Evolutionary conservation across 2,329 filamentous ascomycete genomes (phyloP).

Genomic region (Bipolaris bicolor): DNA sequence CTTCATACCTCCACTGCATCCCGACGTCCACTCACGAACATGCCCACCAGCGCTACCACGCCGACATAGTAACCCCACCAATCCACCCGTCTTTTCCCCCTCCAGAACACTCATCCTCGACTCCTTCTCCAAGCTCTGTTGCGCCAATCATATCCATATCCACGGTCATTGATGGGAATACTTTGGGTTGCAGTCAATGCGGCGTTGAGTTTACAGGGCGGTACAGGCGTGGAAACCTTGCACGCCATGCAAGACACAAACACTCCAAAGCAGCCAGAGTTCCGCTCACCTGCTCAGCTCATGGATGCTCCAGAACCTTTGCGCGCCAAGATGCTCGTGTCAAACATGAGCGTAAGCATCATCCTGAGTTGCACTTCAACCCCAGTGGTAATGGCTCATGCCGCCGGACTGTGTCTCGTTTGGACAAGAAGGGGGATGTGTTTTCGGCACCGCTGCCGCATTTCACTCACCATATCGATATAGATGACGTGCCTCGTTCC

Average conservation of each 20-base stretch:
- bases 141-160: neutral
- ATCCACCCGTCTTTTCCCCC: neutral
- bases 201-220: conserved; percentile 13
- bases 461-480: neutral
- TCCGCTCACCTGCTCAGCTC: conserved; percentile 6
- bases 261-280: conserved; percentile 3
- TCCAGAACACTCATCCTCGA: neutral
- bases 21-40: neutral
- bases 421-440: neutral
- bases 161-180: neutral
- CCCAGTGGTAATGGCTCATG: conserved; percentile 2
- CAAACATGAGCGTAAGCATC: conserved; percentile 18
- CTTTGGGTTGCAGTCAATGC: conserved; percentile 10
- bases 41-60: no score
- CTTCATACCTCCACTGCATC: neutral
- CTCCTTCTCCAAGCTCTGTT: neutral
- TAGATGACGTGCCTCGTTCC: neutral
- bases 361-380: conserved; percentile 10
- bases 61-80: no score
- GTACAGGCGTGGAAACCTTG: conserved; percentile 17
- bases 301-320: conserved; percentile 11
- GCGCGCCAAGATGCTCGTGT: conserved; percentile 17
- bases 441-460: neutral
- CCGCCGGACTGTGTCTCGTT: neutral
- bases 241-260: conserved; percentile 15